Evolutionary conservation across 225 moss, liverwort and hornwort genomes (phyloP), one percentile per base, ranked within the genome.

Genomic region (Marchantia polymorpha): DNA sequence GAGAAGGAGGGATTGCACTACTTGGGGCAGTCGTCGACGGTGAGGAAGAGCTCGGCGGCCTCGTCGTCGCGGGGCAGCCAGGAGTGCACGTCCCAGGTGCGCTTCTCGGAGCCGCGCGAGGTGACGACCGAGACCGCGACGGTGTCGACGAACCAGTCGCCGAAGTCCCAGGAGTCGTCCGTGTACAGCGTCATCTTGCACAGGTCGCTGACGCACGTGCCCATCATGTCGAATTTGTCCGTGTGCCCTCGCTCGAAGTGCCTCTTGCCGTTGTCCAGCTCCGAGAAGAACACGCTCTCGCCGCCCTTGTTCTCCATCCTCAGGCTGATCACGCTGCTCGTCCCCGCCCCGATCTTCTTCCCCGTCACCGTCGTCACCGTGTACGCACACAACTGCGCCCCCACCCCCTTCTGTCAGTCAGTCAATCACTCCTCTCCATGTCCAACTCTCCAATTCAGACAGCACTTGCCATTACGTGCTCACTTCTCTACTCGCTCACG

Each of bases 181-280:
- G 85, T 82, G 74, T 81, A 82, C 47, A 85, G 29, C 48, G 66
- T 74, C 13, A 79, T 10, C 69, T 85, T 85, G 76, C 85, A 82
- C 16, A 79, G 68, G 65, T 79, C 12, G 8, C 30, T 17, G 66
- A 82, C 29, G 23, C 82, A 82, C 10, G 51, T 19, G 7, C 85
- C 85, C 13, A 26, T 10, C 56, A 79, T 39, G 9, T 52, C 3
- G 53, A 85, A 85, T 19, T 73, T 79, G 49, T 85, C 82, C 29
- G 69, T 78, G 59, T 85, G 81, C 25, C 82, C 81, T 25, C 79
- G 74, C 47, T 85, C 78, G 52, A 85, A 85, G 74, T 79, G 69
- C 47, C 49, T 69, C 55, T 69, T 49, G 50, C 85, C 82, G 49
- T 82, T 82, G 16, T 82, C 55, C 16, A 85, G 74, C 12, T 49